A percentile compares a stretch with the other conserved stretches of the same genome.
Conservation (phyloP, 305 asterid genomes). For the Caryopteris hybrid region DNA sequence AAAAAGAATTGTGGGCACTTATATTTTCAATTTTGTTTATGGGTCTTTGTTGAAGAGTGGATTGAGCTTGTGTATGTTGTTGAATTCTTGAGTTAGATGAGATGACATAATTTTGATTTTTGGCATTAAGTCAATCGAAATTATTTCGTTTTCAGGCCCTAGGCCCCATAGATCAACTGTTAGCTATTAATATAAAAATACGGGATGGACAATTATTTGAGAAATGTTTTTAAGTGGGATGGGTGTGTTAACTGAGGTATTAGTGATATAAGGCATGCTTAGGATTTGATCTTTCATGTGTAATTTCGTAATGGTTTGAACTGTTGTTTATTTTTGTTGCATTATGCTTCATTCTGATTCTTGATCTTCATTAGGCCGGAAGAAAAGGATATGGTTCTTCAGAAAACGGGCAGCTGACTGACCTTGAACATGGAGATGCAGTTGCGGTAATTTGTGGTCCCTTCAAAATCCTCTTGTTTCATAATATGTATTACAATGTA, state of each 20-base stretch:
- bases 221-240: background rate
- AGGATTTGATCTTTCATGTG: background rate
- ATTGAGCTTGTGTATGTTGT: background rate
- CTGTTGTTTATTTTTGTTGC: background rate
- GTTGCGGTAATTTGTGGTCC: constrained; percentile 40
- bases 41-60: background rate
- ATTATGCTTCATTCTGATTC: background rate
- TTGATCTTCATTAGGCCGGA: constrained; percentile 40
- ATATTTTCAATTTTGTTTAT: background rate
- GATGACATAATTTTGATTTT: background rate
- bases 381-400: constrained; percentile 32
- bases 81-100: background rate
- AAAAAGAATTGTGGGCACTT: background rate
- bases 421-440: constrained; percentile 77
- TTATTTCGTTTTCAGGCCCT: background rate
- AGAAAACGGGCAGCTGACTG: constrained; percentile 43
- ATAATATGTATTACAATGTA: background rate
- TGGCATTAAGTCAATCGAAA: background rate
- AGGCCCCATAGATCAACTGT: background rate
- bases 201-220: background rate
- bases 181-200: background rate
- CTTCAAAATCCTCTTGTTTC: background rate
- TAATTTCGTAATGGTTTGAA: background rate
- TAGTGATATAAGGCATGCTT: background rate
- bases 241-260: constrained; percentile 5